Percentiles rank a stretch among this genome's conserved stretches.
These are phyloP conservation scores for Phytophthora cryptogea DNA, from an alignment of 352 stramenopile species.

Conservation along the genomic window DNA sequence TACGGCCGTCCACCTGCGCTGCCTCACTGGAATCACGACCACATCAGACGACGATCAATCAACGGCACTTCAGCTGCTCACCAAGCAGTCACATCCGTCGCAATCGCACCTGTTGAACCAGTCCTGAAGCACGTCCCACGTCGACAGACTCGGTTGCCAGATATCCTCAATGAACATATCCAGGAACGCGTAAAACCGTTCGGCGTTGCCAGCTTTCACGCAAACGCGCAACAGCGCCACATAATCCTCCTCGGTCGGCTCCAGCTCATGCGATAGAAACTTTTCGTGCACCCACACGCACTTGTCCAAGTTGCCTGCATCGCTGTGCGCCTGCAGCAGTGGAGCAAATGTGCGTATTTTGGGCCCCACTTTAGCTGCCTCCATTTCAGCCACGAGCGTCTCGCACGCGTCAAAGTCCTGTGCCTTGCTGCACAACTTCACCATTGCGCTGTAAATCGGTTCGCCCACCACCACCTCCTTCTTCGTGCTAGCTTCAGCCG, in stretches of 20 bases:
- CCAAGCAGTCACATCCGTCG: constrained; percentile 6
- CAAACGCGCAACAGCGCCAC: constrained; percentile 61
- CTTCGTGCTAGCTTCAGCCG: constrained; percentile 9
- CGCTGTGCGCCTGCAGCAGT: constrained; percentile 64
- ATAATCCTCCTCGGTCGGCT: constrained; percentile 70
- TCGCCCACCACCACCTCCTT: constrained; percentile 45
- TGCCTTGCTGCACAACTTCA: constrained; percentile 74
- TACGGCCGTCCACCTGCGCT: constrained; percentile 53
- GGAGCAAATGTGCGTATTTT: constrained; percentile 79
- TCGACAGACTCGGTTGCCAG: constrained; percentile 43
- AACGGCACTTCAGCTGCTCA: not conserved
- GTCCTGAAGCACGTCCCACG: constrained; percentile 68
- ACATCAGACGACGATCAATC: constrained; percentile 19
- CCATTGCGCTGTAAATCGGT: constrained; percentile 71
- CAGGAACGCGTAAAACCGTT: constrained; percentile 64
- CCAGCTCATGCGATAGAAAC: constrained; percentile 47
- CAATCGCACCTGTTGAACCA: constrained; percentile 69
- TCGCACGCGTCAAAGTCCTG: constrained; percentile 59
- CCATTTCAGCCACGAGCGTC: constrained; percentile 56
- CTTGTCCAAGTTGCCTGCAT: constrained; percentile 56
- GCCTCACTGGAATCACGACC: constrained; percentile 48
- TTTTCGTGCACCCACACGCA: constrained; percentile 61
- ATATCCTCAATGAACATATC: constrained; percentile 67
- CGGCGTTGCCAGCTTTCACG: constrained; percentile 35
- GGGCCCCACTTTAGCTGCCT: constrained; percentile 46